Evolutionary conservation across 768 basidiomycete genomes (phyloP).

Genomic region (Cyathus striatus): DNA sequence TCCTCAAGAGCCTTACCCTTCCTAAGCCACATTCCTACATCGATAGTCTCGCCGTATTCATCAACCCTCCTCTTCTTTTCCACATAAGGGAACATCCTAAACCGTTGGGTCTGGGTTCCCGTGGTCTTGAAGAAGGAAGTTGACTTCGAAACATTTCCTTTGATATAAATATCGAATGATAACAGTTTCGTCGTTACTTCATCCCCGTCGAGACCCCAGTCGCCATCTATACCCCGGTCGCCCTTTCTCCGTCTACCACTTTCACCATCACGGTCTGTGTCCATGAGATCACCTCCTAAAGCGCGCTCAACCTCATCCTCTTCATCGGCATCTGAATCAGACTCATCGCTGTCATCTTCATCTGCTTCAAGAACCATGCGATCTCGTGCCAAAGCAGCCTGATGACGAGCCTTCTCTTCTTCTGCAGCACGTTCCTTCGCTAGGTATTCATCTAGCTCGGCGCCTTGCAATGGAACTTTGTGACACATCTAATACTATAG

Average conservation of each 20-base stretch:
- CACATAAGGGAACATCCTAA: slow-evolving; percentile 96
- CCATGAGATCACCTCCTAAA: slow-evolving; percentile 46
- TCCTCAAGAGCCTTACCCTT: slow-evolving; percentile 90
- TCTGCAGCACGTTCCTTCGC: slow-evolving; percentile 70
- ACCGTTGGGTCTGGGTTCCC: slow-evolving; percentile 69
- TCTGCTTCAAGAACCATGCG: slow-evolving; percentile 93
- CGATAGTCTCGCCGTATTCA: slow-evolving; percentile 92
- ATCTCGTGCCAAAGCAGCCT: slow-evolving; percentile 77
- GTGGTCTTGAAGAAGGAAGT: slow-evolving; percentile 84
- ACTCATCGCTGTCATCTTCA: slow-evolving; percentile 79
- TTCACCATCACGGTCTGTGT: slow-evolving; percentile 29
- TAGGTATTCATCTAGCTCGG: slow-evolving; percentile 78
- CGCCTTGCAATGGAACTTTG: slow-evolving; percentile 86
- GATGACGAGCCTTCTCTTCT: slow-evolving; percentile 83
- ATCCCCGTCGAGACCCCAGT: slow-evolving; percentile 74
- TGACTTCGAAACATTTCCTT: slow-evolving; percentile 88
- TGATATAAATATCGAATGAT: slow-evolving; percentile 95
- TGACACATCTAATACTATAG: slow-evolving; percentile 59
- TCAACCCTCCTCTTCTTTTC: slow-evolving; percentile 92
- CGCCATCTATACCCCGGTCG: slow-evolving; percentile 49
- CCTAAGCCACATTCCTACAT: slow-evolving; percentile 93
- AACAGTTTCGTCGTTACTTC: slow-evolving; percentile 73
- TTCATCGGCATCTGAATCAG: slow-evolving; percentile 61
- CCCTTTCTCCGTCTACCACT: slow-evolving; percentile 17
- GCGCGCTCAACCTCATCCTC: slow-evolving; percentile 59